Evolutionary conservation across 2,329 filamentous ascomycete genomes (phyloP).

Genomic region (Exophiala bonariae): DNA sequence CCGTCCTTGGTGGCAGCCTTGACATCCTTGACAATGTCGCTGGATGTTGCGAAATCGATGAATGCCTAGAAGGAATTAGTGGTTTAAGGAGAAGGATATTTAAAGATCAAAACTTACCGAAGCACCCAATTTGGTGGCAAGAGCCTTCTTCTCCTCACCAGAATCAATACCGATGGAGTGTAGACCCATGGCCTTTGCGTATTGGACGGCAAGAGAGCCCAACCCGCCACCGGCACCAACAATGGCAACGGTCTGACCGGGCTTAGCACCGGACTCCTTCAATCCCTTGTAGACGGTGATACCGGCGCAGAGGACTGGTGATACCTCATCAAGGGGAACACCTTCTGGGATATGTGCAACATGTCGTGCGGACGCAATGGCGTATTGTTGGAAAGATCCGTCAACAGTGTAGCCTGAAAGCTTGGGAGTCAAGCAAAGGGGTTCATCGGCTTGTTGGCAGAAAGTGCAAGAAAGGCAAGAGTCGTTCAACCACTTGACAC

Average conservation of each 20-base stretch:
- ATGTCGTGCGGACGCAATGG: conserved; percentile 81
- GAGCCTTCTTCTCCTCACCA: conserved; percentile 75
- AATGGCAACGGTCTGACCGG: conserved; percentile 78
- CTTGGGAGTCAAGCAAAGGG: conserved; percentile 71
- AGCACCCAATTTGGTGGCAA: conserved; percentile 69
- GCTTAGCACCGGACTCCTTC: conserved; percentile 74
- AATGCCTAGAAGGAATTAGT: conserved; percentile 49
- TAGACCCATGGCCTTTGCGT: conserved; percentile 87
- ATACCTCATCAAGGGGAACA: conserved; percentile 71
- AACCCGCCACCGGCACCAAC: conserved; percentile 85
- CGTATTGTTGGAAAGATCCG: conserved; percentile 89
- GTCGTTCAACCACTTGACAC: conserved; percentile 91
- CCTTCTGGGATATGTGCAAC: conserved; percentile 79
- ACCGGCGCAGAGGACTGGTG: conserved; percentile 80
- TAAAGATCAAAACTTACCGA: conserved; percentile 33
- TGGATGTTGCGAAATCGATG: conserved; percentile 75
- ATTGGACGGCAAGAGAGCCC: conserved; percentile 78
- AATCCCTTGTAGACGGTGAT: conserved; percentile 90
- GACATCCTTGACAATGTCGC: conserved; percentile 81
- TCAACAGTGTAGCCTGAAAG: conserved; percentile 93
- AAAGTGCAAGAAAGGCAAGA: conserved; percentile 80
- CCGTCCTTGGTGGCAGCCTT: conserved; percentile 77
- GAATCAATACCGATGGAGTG: conserved; percentile 78
- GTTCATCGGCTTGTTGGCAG: conserved; percentile 79
- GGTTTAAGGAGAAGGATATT: background rate